phyloP scores from a whole-genome alignment of 345 rosid genomes.

The Carallia pectinifolia region DNA sequence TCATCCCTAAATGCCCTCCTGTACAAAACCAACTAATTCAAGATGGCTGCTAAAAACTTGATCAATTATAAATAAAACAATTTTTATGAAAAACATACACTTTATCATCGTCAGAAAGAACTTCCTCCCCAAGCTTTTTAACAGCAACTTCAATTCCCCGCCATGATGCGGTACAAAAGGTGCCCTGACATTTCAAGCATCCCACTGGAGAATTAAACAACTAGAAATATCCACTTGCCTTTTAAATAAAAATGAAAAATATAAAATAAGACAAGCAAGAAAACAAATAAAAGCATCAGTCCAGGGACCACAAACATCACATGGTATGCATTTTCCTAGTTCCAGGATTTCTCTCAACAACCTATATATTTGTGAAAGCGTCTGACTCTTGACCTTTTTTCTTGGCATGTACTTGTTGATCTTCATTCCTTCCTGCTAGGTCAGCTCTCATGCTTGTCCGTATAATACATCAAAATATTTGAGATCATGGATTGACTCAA shows the following conservation, averaged over 20 bases:
- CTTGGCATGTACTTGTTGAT: no score
- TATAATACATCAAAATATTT: no score
- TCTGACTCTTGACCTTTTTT: no score
- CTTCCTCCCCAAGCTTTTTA: slow-evolving; percentile 76
- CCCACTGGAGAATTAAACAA: slow-evolving; percentile 7
- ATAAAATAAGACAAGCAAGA: not conserved
- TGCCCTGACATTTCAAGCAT: slow-evolving; percentile 53
- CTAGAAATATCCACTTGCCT: not conserved
- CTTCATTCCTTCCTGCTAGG: no score
- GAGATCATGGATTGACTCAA: no score
- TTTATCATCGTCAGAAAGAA: slow-evolving; percentile 68
- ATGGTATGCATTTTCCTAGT: not conserved
- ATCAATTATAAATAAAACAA: not conserved
- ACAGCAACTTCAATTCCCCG: slow-evolving; percentile 95
- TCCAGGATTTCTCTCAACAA: not conserved
- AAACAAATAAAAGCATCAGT: not conserved
- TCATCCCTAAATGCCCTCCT: slow-evolving; percentile 87
- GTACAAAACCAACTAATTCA: slow-evolving; percentile 22
- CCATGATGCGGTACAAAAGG: slow-evolving; percentile 77
- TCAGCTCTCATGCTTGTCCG: no score
- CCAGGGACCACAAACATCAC: not conserved
- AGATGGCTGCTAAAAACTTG: not conserved
- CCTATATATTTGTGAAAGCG: not conserved
- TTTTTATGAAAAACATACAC: slow-evolving; percentile 51
- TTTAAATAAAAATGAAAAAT: not conserved